These are phyloP conservation scores for Nakazawaea siamensis DNA, from an alignment of 805 yeast species.

Conservation along the genomic window DNA sequence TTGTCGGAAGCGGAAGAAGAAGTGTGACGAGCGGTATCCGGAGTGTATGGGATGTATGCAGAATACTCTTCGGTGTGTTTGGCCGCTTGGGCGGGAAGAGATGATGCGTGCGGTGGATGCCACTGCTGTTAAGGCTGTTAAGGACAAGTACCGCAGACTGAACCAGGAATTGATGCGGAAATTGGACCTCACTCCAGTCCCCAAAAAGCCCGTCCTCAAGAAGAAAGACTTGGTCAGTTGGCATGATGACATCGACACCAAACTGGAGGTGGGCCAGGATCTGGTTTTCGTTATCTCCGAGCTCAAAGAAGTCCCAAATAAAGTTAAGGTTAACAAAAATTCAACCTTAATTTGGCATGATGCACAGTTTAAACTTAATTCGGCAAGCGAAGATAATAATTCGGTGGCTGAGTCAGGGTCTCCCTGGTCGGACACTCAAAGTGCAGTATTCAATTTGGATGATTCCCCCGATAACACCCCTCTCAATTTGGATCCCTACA, in stretches of 20 bases:
- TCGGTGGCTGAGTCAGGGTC: no score
- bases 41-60: conserved; percentile 16
- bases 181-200: conserved; percentile 1
- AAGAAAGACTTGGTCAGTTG: not conserved
- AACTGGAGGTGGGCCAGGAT: not conserved
- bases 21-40: conserved; percentile 11
- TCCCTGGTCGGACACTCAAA: no score
- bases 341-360: no score
- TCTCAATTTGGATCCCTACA: conserved; percentile 4
- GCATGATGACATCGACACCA: not conserved
- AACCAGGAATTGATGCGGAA: conserved; percentile 1
- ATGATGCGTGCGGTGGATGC: not conserved
- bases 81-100: conserved; percentile 16
- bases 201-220: not conserved
- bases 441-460: no score
- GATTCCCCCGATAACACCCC: not conserved
- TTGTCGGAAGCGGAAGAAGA: conserved; percentile 9
- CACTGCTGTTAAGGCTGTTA: not conserved
- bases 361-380: no score
- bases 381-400: no score
- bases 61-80: conserved; percentile 24
- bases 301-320: no score
- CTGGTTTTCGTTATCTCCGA: conserved; percentile 1
- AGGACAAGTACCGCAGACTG: no score
- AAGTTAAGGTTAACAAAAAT: no score